Base-by-base conservation (phyloP, 73 alveolate genomes). In the Paramecium biaurelia region DNA sequence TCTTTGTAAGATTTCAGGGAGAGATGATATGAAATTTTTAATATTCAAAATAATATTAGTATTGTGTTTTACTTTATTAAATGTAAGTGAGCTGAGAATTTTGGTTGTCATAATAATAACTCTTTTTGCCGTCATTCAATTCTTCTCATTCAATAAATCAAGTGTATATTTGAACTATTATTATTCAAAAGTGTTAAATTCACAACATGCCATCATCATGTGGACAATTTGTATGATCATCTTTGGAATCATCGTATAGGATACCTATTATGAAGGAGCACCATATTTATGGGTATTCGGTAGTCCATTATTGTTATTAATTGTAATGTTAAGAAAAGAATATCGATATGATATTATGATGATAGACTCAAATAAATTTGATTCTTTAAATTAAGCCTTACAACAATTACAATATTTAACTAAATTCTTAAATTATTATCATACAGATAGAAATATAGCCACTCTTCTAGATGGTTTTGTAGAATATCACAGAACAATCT, bases 331-430 rank as follows among this genome's bases (percentile, higher is more conserved):
- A 18, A 23, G 94, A 70, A 89, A 82, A 21, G 94, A 89, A 70
- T 89, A 89, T 26, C 70, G 94, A 42, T 89, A 89, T 70, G 94
- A 89, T 21, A 70, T 89, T 1, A 89, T 89, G 94, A 89, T 89
- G 94, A 82, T 89, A 20, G 94, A 89, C 18, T 89, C 94, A 24
- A 89, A 89, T 70, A 89, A 89, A 43, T 89, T 89, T 47, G 94
- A 89, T 70, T 89, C 94, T 6, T 85, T 89, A 8, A 89, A 89
- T 47, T 35, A 89, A 70, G 94, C 94, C 8, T 41, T 89, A 3
- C 37, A 58, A 70, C 45, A 89, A 70, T 30, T 89, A 5, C 49
- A 70, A 43, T 89, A 89, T 26, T 30, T 89, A 10, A 89, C 94
- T 3, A 89, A 82, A 70, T 89, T 76, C 20, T 47, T 89, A 43